phyloP scores from a whole-genome alignment of 176 grass and related monocot species.

The Oryza longistaminata region DNA sequence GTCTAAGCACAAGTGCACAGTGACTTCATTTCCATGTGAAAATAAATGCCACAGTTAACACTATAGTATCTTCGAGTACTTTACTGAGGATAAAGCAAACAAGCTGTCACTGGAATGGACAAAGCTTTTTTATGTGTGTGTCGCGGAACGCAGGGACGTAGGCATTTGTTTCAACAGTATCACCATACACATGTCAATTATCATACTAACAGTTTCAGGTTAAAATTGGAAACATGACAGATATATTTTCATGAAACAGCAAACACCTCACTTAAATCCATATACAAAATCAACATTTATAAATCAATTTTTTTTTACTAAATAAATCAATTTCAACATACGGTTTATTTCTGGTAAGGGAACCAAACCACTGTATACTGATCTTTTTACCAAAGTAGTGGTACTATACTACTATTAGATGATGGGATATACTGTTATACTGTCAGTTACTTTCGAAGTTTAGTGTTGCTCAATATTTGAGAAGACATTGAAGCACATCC shows the following conservation, averaged over 20 bases:
- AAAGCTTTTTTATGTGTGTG: background rate
- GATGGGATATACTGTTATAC: background rate
- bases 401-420: background rate
- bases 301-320: background rate
- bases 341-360: background rate
- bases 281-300: background rate
- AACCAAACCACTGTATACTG: background rate
- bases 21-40: background rate
- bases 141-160: too few relatives aligned
- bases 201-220: background rate
- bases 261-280: background rate
- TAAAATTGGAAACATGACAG: background rate
- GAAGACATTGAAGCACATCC: background rate
- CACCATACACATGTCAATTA: background rate
- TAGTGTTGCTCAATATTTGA: background rate
- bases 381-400: background rate
- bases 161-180: background rate
- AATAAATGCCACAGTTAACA: background rate
- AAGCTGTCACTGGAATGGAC: background rate
- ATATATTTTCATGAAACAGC: background rate
- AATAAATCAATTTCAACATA: background rate
- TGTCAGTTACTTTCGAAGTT: background rate
- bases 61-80: background rate
- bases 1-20: background rate
- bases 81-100: background rate